Evolutionary conservation across 139 green algal genomes (phyloP), one percentile per base, ranked within the genome.

Genomic region (Picochlorum sp.): DNA sequence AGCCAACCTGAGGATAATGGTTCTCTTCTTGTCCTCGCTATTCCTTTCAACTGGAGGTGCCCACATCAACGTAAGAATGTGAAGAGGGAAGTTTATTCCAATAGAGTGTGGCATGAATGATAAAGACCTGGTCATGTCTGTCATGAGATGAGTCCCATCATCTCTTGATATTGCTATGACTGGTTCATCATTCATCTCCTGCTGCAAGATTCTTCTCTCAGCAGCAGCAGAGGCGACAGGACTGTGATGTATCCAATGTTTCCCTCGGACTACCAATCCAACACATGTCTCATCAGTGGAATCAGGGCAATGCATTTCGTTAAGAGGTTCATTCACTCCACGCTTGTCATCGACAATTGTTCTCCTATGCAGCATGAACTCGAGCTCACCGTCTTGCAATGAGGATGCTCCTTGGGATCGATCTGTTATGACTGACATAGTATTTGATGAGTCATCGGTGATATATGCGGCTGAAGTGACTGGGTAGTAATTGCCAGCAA

Each of bases 401-500:
- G 74, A 84, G 13, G 76, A 57, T 11, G 66, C 76, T 14, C 82
- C 85, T 41, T 91, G 83, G 2, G 78, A 77, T 2, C 86, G 60
- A 49, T 91, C 86, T 8, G 78, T 87, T 15, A 88, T 44, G 28
- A 89, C 45, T 2, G 62, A 64, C 13, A 59, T 30, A 51, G 89
- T 56, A 68, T 68, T 45, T 24, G 26, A 6, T 7, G 26, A 20
- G 8, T 47, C 2, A 10, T 78, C 80, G 47, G 70, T 37, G 9
- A 91, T 64, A 51, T 74, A 71, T 14, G 74, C 80, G 18, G 71
- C 78, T 1, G 82, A 65, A 3, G 86, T 90, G 34, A 91, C 61
- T 7, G 86, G 86, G 71, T 91, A 91, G 74, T 79, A 93, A 69
- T 91, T 91, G 45, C 81, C 76, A 20, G 86, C 73, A 5, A 81